Evolutionary conservation across 2,329 filamentous ascomycete species (phyloP), one percentile per base, ranked within the genome.

Genomic region (Penicillium olsonii): DNA sequence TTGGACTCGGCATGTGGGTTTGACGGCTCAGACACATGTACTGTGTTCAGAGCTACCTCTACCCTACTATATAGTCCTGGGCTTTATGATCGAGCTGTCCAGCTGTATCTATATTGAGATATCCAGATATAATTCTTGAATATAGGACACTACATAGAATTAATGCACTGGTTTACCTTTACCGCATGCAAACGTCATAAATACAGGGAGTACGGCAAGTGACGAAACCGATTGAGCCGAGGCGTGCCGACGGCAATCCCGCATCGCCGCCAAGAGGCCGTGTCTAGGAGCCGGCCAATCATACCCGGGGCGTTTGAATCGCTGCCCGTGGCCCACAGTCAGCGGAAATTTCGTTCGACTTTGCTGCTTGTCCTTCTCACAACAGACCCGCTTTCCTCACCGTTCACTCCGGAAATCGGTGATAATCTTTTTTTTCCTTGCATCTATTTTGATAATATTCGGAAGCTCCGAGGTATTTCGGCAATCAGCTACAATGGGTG

Each of bases 401-500:
- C 53, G 42, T 45, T 65, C 60, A 46, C 64, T 69, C 67, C 68
- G 68, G 60, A 62, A 64, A 69, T 69, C 67, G 68, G 68, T 67
- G 54, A 55, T 61, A 64, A 59, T 42, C 56, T 50, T 63, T 59
- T 59, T 53, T 53, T 47, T 50, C 48, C 43, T 50, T 53, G 40
- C 43, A 54, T 54, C 50, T 46, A 47, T 57, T 48, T 56, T 51
- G 48, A 56, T 52, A 35, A 10, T 15, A 35, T 35, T 35, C 26
- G 18, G 40, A 45, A 54, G 47, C 45, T 53, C 48, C 56, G 55
- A 50, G 52, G 45, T 46, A 44, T 24, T 44, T 48, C 45, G 45
- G 39, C 19, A 52, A 52, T 54, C 45, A 43, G 39, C 42, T 54
- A 78, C 62, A 51, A 91, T 91, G 87, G 87, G 87, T 38, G 81